A percentile compares a stretch with the other conserved stretches of the same genome.
phyloP scores from a whole-genome alignment of 2,329 filamentous ascomycete genomes.

The Didymella pinodella region DNA sequence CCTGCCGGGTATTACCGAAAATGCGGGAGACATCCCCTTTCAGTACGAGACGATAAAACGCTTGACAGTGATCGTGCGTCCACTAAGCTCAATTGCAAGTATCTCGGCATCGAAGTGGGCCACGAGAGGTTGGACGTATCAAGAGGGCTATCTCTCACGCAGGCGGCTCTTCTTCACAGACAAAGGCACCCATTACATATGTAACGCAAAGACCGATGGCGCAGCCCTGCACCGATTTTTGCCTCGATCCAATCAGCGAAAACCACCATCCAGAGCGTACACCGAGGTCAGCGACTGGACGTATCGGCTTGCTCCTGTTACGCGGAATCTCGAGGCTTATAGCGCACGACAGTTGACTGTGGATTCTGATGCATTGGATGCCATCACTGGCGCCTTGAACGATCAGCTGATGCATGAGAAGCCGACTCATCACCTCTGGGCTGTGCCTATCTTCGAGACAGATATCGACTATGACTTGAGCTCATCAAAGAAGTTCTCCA shows the following conservation, averaged over 20 bases:
- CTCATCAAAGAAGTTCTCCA: too few relatives aligned
- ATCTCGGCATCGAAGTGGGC: constrained; percentile 3
- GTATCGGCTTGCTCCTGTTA: neutral
- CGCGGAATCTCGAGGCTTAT: constrained; percentile 1
- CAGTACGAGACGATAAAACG: neutral
- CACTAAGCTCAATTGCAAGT: neutral
- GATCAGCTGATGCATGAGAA: neutral
- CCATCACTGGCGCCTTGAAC: neutral
- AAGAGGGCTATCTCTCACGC: constrained; percentile 6
- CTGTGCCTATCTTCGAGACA: neutral
- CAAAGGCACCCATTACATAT: neutral
- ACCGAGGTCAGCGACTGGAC: constrained; percentile 1
- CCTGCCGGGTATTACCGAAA: neutral
- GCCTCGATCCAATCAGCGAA: neutral
- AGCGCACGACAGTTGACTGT: neutral
- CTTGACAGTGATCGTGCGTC: neutral
- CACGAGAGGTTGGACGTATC: constrained; percentile 2
- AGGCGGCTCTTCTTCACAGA: constrained; percentile 1
- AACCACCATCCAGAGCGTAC: neutral
- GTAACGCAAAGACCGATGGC: neutral
- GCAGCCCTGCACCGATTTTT: neutral
- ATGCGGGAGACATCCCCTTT: neutral
- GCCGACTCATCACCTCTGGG: constrained; percentile 1
- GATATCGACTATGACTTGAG: too few relatives aligned
- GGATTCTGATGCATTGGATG: neutral